Conservation (phyloP, 2,329 filamentous ascomycete species). For the Ceratocystis eucalypticola region DNA sequence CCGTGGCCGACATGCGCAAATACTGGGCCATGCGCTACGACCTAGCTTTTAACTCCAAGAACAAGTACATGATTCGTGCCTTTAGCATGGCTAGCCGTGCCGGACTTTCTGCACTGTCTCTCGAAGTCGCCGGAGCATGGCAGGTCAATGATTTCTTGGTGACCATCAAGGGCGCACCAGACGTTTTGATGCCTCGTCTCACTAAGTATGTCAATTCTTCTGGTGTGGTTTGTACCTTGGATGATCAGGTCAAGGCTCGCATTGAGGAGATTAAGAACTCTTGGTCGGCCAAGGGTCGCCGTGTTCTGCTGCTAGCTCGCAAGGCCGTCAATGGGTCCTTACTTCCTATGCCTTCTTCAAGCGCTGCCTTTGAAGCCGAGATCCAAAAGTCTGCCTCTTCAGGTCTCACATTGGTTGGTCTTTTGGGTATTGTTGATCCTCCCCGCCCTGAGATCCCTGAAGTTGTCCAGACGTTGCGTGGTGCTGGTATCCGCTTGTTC, state of each 20-base stretch:
- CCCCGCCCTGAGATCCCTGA: constrained; percentile 79
- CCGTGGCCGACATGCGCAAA: constrained; percentile 46
- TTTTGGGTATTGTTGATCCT: constrained; percentile 93
- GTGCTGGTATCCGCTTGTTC: constrained; percentile 88
- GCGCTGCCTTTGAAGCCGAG: constrained; percentile 69
- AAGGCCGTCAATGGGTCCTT: constrained; percentile 61
- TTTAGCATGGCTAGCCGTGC: constrained; percentile 60
- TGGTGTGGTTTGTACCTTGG: constrained; percentile 63
- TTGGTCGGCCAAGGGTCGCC: constrained; percentile 83
- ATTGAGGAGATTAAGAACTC: constrained; percentile 69
- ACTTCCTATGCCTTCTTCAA: constrained; percentile 57
- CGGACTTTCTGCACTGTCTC: constrained; percentile 92
- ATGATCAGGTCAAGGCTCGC: constrained; percentile 52
- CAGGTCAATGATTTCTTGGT: constrained; percentile 65
- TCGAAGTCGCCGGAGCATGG: constrained; percentile 97
- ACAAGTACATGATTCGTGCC: constrained; percentile 40
- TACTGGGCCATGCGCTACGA: constrained; percentile 54
- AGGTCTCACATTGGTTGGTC: constrained; percentile 85
- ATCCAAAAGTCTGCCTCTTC: constrained; percentile 65
- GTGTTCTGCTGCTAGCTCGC: constrained; percentile 84
- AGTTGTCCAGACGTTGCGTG: constrained; percentile 77
- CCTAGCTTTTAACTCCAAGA: constrained; percentile 47
- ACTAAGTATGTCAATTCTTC: constrained; percentile 62
- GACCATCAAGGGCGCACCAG: constrained; percentile 86
- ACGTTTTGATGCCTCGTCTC: constrained; percentile 84